Conservation (phyloP, 75 land plant genomes). For the Ceratopteris richardii region DNA sequence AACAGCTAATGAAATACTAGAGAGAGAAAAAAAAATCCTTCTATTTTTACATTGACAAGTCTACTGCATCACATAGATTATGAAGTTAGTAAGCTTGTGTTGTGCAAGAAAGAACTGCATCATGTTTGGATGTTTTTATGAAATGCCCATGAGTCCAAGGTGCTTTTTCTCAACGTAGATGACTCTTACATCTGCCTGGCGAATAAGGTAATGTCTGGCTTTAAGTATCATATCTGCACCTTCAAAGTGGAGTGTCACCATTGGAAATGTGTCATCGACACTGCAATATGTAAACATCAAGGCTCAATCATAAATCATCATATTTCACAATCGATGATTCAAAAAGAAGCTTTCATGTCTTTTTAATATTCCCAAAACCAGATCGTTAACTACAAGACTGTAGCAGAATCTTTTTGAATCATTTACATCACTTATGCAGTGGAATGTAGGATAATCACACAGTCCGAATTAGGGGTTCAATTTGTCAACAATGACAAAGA, state of each 20-base stretch:
- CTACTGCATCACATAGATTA: too few relatives aligned
- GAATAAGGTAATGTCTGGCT: slow-evolving; percentile 61
- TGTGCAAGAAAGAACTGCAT: background rate
- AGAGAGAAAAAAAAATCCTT: too few relatives aligned
- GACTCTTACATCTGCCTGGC: slow-evolving; percentile 19
- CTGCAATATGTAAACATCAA: slow-evolving; percentile 8
- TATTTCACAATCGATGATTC: background rate
- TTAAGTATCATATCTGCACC: slow-evolving; percentile 48
- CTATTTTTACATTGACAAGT: too few relatives aligned
- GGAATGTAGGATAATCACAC: too few relatives aligned
- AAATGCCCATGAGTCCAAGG: background rate
- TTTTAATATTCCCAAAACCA: background rate
- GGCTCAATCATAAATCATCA: background rate
- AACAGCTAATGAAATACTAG: background rate
- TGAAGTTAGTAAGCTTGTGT: background rate
- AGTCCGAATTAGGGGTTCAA: too few relatives aligned
- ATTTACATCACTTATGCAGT: too few relatives aligned
- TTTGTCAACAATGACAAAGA: too few relatives aligned
- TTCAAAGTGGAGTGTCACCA: slow-evolving; percentile 13
- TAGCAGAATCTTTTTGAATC: too few relatives aligned
- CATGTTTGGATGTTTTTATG: background rate
- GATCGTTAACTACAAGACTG: too few relatives aligned
- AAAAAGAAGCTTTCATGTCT: background rate
- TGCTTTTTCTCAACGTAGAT: background rate
- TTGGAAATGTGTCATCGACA: slow-evolving; percentile 11